Evolutionary conservation across 352 stramenopile genomes (phyloP), one percentile per base, ranked within the genome.

Genomic region (Peronosclerospora sorghi): DNA sequence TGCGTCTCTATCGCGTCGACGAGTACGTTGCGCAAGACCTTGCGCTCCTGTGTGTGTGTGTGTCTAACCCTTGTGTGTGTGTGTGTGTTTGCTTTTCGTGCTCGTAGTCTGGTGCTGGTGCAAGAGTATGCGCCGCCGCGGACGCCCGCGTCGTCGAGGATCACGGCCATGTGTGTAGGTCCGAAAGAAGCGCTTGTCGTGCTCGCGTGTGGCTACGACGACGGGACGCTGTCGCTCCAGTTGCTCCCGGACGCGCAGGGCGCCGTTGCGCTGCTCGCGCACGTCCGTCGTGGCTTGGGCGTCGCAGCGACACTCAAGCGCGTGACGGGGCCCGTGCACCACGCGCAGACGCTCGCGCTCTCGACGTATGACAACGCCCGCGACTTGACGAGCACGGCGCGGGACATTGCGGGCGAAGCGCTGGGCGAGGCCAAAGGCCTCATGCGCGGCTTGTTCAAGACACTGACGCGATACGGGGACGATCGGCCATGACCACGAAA

Each of bases 291-390:
- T 15, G 54, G 91, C 18, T 60, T 93, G 1, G 78, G 76, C 7
- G 68, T 93, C 13, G 88, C 66, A 35, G 79, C 79, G 8, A 86
- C 83, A 45, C 62, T 92, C 21, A 91, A 94, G 48, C 82, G 85
- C 27, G 79, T 94, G 26, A 90, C 89, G 39, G 81, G 77, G 12
- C 92, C 81, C 0, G 79, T 94, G 26, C 79, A 91, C 45, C 81
- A 94, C 35, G 81, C 81, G n/a, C 79, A 94, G 44, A 88, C 68
- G 9, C 54, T 94, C 8, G 81, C 79, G 8, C 73, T 85, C 61
- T 86, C 74, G 2, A 92, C 81, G 2, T 45, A 92, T 0, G 81
- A 72, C 39, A 92, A 79, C 24, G 81, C 81, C 10, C 87, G 87
- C 34, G 81, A 77, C 2, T 79, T 90, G 29, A 90, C 81, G 2